Evolutionary conservation across 805 yeast genomes (phyloP), one percentile per base, ranked within the genome.

Genomic region (Candida verbasci): DNA sequence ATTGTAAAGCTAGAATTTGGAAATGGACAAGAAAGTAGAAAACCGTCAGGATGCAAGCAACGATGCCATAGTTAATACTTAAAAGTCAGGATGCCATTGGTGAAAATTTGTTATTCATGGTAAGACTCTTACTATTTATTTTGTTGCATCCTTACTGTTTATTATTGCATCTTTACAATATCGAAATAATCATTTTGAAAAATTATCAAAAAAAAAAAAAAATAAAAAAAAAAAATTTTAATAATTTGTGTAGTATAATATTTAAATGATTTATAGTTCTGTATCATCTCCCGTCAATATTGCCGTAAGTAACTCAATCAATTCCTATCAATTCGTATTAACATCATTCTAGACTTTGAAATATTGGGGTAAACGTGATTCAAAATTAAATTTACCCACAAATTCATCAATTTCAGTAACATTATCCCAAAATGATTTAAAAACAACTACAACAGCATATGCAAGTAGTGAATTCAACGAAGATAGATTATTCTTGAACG

Each of bases 301-400:
- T 61, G 98, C 98, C 29, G 86, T 80, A 73, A 44, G 85, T 74
- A n/a, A n/a, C n/a, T n/a, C n/a, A n/a, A n/a, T n/a, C n/a, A n/a
- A n/a, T n/a, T n/a, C n/a, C n/a, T n/a, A n/a, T n/a, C n/a, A n/a
- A n/a, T n/a, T n/a, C n/a, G n/a, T n/a, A n/a, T n/a, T n/a, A n/a
- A n/a, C n/a, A n/a, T n/a, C n/a, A n/a, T n/a, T n/a, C 9, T 44
- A 80, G 80, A 93, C 97, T 26, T 73, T 93, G 46, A 93, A 93
- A 65, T 93, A 93, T 69, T 93, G 99, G 99, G 99, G 99, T 33
- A 93, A 93, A 65, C 78, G 98, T 55, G 97, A 93, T 62, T 81
- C 79, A 44, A 68, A 71, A 32, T 76, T 93, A 53, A 93, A 93
- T 56, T 70, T 93, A 36, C 99, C 99, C 33, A 93, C 99, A 37